Evolutionary conservation across 305 asterid species (phyloP).

Genomic region (Solanum hybrid): DNA sequence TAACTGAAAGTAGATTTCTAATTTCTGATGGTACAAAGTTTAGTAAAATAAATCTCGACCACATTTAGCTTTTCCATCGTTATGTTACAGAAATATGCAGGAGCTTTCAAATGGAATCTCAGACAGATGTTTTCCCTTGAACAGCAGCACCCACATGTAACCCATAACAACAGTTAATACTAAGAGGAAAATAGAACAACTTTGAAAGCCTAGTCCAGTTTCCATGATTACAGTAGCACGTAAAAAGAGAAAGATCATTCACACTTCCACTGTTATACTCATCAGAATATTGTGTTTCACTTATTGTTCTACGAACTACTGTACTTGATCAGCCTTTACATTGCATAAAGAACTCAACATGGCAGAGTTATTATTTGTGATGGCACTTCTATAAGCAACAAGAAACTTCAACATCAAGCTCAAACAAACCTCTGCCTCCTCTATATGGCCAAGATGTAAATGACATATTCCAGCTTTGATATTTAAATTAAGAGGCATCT

Average conservation of each 20-base stretch:
- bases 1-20: background rate
- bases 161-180: background rate
- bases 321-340: background rate
- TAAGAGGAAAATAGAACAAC: background rate
- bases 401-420: background rate
- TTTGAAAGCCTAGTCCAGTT: background rate
- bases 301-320: background rate
- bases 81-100: background rate
- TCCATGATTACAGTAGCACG: background rate
- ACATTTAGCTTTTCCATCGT: background rate
- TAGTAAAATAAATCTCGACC: background rate
- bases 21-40: background rate
- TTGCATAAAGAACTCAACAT: constrained; percentile 1
- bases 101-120: background rate
- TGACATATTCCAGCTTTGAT: constrained; percentile 17
- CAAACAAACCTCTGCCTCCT: constrained; percentile 6
- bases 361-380: background rate
- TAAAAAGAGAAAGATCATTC: background rate
- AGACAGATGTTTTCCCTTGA: background rate
- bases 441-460: constrained; percentile 13
- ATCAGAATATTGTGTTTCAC: background rate
- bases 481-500: constrained; percentile 1
- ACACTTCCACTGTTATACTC: background rate
- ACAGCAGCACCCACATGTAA: background rate
- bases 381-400: background rate